phyloP scores from a whole-genome alignment of 2,329 filamentous ascomycete genomes.

The Furcasterigmium furcatum region DNA sequence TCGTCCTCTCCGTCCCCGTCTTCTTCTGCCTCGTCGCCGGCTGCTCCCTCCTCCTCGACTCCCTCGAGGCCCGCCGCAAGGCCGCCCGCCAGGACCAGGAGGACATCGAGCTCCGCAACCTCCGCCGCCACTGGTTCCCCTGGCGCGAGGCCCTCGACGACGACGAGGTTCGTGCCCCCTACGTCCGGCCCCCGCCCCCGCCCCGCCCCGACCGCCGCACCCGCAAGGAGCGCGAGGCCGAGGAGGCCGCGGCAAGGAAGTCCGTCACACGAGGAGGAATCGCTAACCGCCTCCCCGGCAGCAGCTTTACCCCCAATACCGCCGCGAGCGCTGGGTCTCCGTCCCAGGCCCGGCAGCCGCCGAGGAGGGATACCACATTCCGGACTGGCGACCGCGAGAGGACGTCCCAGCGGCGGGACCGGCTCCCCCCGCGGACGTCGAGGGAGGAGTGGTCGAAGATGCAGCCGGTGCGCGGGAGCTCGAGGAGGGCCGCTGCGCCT shows the following conservation, averaged over 20 bases:
- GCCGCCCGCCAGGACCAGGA: neutral
- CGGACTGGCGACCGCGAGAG: too few relatives aligned
- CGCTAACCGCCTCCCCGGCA: neutral
- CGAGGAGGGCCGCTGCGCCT: too few relatives aligned
- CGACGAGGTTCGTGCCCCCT: constrained; percentile 3
- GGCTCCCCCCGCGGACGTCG: too few relatives aligned
- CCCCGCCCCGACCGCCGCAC: neutral
- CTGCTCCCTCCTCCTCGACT: constrained; percentile 1
- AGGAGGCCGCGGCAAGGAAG: neutral
- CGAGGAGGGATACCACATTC: neutral
- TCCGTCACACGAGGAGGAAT: neutral
- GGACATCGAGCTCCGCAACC: constrained; percentile 11
- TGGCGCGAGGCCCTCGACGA: constrained; percentile 9
- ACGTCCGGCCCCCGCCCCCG: neutral
- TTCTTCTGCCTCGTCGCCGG: constrained; percentile 3
- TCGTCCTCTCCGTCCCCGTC: constrained; percentile 9
- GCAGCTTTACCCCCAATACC: too few relatives aligned
- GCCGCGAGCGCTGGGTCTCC: neutral
- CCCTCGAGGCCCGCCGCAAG: neutral
- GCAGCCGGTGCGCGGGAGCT: too few relatives aligned
- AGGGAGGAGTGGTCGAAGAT: too few relatives aligned
- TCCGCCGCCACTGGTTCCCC: constrained; percentile 9
- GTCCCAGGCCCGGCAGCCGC: neutral
- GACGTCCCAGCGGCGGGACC: neutral
- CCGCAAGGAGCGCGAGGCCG: neutral